phyloP scores from a whole-genome alignment of 805 yeast species.

The Jamesozyma spencerorum region DNA sequence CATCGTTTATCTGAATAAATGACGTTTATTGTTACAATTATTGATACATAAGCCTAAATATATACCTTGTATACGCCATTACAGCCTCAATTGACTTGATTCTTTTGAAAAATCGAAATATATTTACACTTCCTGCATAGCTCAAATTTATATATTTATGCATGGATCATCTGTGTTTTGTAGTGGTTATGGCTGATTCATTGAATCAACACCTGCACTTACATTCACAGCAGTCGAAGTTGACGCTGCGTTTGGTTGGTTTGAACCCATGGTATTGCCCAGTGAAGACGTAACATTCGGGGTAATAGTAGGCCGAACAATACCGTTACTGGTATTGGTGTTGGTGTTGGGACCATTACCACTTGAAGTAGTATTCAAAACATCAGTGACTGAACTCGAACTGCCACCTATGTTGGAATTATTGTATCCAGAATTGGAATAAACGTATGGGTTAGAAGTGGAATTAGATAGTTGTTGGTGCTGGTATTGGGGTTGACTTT shows the following conservation, averaged over 20 bases:
- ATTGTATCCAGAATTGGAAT: slow-evolving; percentile 1
- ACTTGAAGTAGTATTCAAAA: neutral
- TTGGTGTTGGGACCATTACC: neutral
- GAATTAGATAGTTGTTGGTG: neutral
- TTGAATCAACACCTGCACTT: neutral
- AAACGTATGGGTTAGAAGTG: neutral
- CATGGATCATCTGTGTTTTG: too few species aligned
- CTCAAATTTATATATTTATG: too few species aligned
- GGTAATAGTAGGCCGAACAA: neutral
- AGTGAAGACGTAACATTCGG: neutral
- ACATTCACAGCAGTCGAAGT: neutral
- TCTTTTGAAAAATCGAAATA: too few species aligned
- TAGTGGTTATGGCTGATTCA: neutral
- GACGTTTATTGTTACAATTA: too few species aligned
- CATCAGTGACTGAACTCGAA: neutral
- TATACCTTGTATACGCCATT: too few species aligned
- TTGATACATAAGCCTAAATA: too few species aligned
- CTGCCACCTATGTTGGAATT: neutral
- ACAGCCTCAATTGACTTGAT: too few species aligned
- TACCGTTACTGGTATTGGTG: too few species aligned
- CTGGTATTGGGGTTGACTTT: slow-evolving; percentile 3
- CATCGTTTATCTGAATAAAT: too few species aligned
- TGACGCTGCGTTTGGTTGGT: neutral
- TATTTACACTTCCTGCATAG: too few species aligned
- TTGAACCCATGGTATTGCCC: too few species aligned